These are phyloP conservation scores for Candida odintsovae DNA, from an alignment of 805 yeast genomes.

Conservation along the genomic window DNA sequence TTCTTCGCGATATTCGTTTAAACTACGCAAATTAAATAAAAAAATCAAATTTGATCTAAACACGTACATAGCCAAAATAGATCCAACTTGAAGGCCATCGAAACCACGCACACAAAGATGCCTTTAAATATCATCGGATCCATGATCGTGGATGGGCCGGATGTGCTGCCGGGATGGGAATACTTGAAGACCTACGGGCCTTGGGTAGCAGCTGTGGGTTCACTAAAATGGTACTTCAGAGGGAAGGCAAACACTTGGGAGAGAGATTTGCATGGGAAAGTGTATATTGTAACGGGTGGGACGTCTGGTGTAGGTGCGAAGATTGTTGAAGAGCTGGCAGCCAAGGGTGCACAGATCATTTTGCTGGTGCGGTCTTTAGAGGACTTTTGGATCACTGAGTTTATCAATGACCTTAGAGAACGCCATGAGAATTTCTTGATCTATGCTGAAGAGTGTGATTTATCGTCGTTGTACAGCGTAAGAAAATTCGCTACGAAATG, in stretches of 20 bases:
- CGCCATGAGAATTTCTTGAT: conserved; percentile 65
- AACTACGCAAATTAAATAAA: no score
- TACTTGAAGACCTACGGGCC: conserved; percentile 57
- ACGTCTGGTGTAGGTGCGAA: conserved; percentile 87
- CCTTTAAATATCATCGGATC: conserved; percentile 79
- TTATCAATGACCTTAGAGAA: conserved; percentile 70
- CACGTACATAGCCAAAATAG: no score
- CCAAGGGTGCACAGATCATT: conserved; percentile 80
- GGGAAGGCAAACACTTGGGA: conserved; percentile 90
- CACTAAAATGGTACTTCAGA: conserved; percentile 65
- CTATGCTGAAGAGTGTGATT: conserved; percentile 88
- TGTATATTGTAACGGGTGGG: conserved; percentile 83
- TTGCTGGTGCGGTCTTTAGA: conserved; percentile 56
- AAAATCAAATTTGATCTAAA: background rate
- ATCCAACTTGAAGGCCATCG: no score
- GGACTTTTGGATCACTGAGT: conserved; percentile 76
- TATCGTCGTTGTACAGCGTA: conserved; percentile 64
- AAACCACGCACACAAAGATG: conserved; percentile 41
- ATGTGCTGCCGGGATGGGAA: conserved; percentile 68
- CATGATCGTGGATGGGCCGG: conserved; percentile 65
- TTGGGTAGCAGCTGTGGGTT: conserved; percentile 35
- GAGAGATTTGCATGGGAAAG: conserved; percentile 86
- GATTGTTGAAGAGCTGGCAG: conserved; percentile 68
- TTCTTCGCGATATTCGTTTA: background rate
- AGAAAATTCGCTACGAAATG: conserved; percentile 91